These are phyloP conservation scores for Zygosaccharomyces lentus DNA, from an alignment of 805 yeast genomes.

Conservation along the genomic window DNA sequence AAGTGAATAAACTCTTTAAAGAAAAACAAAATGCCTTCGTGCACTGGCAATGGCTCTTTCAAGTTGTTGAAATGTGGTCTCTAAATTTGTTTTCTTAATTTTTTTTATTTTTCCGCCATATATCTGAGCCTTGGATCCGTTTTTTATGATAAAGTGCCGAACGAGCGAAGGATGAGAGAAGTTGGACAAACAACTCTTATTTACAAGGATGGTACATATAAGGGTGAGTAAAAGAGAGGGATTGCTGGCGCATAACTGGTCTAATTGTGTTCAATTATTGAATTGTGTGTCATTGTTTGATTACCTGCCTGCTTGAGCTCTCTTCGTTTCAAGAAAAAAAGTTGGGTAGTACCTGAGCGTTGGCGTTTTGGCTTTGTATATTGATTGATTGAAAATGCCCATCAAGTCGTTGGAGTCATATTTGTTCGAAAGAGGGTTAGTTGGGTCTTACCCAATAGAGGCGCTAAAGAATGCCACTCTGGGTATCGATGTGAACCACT, in stretches of 20 bases:
- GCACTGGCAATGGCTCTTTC: neutral
- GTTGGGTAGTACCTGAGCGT: neutral
- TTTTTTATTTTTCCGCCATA: neutral
- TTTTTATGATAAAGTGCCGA: conserved; percentile 5
- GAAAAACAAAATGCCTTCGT: neutral
- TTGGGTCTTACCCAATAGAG: conserved; percentile 58
- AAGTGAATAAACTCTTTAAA: too few species aligned
- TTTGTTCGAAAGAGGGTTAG: conserved; percentile 62
- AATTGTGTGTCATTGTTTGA: neutral
- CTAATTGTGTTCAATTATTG: neutral
- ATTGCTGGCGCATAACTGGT: neutral
- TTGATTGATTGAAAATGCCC: conserved; percentile 25
- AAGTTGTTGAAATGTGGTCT: neutral
- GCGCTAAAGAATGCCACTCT: conserved; percentile 60
- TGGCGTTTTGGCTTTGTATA: neutral
- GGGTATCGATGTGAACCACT: conserved; percentile 83
- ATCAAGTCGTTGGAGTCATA: conserved; percentile 62
- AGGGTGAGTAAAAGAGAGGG: neutral
- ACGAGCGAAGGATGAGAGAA: neutral
- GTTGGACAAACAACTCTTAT: neutral
- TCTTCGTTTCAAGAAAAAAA: neutral
- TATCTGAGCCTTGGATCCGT: conserved; percentile 2
- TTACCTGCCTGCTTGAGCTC: neutral
- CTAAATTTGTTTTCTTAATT: neutral
- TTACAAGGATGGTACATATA: neutral